phyloP scores from a whole-genome alignment of 805 yeast genomes.

The Suhomyces vadensis region DNA sequence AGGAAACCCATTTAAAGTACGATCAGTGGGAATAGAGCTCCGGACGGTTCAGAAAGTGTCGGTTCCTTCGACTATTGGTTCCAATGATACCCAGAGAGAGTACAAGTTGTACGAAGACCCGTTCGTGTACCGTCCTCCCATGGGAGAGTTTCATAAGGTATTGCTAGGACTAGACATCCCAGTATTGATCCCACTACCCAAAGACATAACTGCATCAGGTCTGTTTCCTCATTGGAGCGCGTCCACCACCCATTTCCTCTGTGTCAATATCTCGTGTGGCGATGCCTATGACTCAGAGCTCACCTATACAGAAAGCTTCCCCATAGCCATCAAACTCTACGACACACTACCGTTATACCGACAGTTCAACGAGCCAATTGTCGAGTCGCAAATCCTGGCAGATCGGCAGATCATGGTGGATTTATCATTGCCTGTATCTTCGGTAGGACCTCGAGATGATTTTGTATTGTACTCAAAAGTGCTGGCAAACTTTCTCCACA shows the following conservation, averaged over 20 bases:
- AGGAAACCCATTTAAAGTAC: conserved; percentile 47
- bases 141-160: conserved; percentile 39
- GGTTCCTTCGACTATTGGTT: conserved; percentile 35
- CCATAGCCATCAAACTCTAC: conserved; percentile 55
- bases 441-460: conserved; percentile 60
- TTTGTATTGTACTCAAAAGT: conserved; percentile 41
- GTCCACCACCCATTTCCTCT: conserved; percentile 47
- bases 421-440: conserved; percentile 48
- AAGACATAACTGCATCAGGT: conserved; percentile 55
- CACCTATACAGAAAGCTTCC: conserved; percentile 38
- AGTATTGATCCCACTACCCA: conserved; percentile 54
- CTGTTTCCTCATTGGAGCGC: conserved; percentile 49
- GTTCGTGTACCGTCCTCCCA: conserved; percentile 37
- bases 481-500: conserved; percentile 38
- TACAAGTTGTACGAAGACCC: conserved; percentile 38
- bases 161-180: conserved; percentile 61
- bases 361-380: conserved; percentile 54
- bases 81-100: conserved; percentile 35
- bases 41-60: conserved; percentile 52
- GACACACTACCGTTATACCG: conserved; percentile 57
- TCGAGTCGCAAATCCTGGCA: conserved; percentile 44
- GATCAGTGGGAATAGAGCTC: conserved; percentile 50
- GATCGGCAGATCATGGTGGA: conserved; percentile 52
- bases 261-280: conserved; percentile 39
- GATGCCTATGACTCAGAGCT: conserved; percentile 30